Conservation (phyloP, 768 basidiomycete species). For the Chalciporus chontae region DNA sequence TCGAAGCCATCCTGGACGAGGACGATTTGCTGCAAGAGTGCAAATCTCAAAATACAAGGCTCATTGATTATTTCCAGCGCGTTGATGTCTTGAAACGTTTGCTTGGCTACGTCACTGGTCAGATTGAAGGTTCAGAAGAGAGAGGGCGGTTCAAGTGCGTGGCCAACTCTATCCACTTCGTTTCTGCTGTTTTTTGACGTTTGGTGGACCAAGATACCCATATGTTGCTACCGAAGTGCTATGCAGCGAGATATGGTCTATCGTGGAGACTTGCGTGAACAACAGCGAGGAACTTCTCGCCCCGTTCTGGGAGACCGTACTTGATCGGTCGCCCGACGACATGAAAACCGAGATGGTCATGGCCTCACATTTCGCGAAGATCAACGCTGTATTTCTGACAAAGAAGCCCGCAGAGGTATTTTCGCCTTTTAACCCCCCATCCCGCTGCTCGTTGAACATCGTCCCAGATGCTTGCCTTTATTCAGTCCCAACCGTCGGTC, state of each 20-base stretch:
- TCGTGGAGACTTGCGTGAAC: constrained; percentile 83
- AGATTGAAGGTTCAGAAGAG: constrained; percentile 80
- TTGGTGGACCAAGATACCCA: constrained; percentile 62
- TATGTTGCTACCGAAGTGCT: constrained; percentile 92
- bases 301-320: constrained; percentile 90
- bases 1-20: constrained; percentile 91
- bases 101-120: constrained; percentile 81
- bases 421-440: constrained; percentile 20
- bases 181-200: constrained; percentile 1
- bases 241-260: constrained; percentile 93
- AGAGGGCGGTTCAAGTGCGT: constrained; percentile 80
- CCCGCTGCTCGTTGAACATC: constrained; percentile 14
- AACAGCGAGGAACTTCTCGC: constrained; percentile 67
- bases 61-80: constrained; percentile 84
- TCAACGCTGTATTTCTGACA: constrained; percentile 82
- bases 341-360: constrained; percentile 86
- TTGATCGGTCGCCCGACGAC: constrained; percentile 77
- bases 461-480: constrained; percentile 86
- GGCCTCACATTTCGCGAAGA: constrained; percentile 92
- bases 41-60: constrained; percentile 88
- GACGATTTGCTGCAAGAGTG: constrained; percentile 93
- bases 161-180: background rate
- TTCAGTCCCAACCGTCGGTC: constrained; percentile 76
- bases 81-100: constrained; percentile 77
- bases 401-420: constrained; percentile 88